Conservation (phyloP, 2,329 filamentous ascomycete species). For the Beauveria caledonica region DNA sequence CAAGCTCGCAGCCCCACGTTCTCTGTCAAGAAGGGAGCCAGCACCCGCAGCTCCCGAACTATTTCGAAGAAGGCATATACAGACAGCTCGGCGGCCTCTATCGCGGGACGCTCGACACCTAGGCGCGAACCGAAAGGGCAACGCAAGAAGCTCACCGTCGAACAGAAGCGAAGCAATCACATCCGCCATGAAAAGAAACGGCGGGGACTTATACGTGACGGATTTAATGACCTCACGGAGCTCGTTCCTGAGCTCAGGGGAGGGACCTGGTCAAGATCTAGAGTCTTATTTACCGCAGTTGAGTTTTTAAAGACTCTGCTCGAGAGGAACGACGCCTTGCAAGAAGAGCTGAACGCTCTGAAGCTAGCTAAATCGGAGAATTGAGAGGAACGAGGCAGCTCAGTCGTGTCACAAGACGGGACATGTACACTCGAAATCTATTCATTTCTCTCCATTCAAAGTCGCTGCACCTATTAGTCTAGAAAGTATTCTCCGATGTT, state of each 20-base stretch:
- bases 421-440: not conserved
- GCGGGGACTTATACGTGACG: slow-evolving; percentile 6
- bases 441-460: not conserved
- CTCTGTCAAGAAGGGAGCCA: not conserved
- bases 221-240: slow-evolving; percentile 8
- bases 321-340: slow-evolving; percentile 1
- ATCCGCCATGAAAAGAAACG: slow-evolving; percentile 11
- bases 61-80: not conserved
- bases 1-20: not conserved
- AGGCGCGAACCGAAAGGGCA: not conserved
- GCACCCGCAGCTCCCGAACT: not conserved
- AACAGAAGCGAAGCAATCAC: slow-evolving; percentile 10
- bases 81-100: not conserved
- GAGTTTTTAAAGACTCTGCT: slow-evolving; percentile 2
- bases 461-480: not conserved
- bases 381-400: not conserved
- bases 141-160: slow-evolving; percentile 7
- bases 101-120: not conserved
- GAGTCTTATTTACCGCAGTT: slow-evolving; percentile 3
- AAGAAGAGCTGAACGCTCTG: not conserved
- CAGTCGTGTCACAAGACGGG: too few relatives aligned
- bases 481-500: not conserved
- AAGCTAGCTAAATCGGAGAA: not conserved
- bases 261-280: slow-evolving; percentile 8
- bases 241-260: slow-evolving; percentile 8